These are phyloP conservation scores for Hypsizygus marmoreus DNA, from an alignment of 768 basidiomycete species.

Conservation along the genomic window DNA sequence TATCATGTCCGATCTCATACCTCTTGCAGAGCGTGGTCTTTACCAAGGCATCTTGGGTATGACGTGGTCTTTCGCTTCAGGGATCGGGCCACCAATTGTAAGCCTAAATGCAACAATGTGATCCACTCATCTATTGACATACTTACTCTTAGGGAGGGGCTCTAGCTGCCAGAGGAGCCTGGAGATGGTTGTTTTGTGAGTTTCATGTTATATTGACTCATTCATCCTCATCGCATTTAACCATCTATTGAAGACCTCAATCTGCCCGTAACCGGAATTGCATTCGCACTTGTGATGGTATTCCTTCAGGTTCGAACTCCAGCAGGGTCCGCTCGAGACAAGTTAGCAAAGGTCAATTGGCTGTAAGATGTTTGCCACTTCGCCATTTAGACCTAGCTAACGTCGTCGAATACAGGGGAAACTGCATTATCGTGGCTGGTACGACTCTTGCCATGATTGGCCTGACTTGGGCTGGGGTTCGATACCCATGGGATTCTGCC, in stretches of 20 bases:
- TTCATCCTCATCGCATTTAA: background rate
- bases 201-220: background rate
- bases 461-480: constrained; percentile 50
- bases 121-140: no score
- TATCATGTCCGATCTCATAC: constrained; percentile 47
- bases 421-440: constrained; percentile 38
- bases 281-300: constrained; percentile 25
- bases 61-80: constrained; percentile 39
- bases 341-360: constrained; percentile 44
- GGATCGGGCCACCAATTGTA: constrained; percentile 32
- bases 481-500: constrained; percentile 42
- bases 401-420: constrained; percentile 45
- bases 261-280: constrained; percentile 36
- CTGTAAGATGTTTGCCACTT: constrained; percentile 28
- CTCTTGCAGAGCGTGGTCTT: constrained; percentile 44
- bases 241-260: constrained; percentile 45
- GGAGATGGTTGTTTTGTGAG: constrained; percentile 46
- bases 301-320: constrained; percentile 38
- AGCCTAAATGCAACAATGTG: no score
- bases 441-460: constrained; percentile 38
- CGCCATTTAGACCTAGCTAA: background rate
- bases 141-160: no score
- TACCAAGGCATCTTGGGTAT: constrained; percentile 39
- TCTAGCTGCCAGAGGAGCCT: constrained; percentile 30
- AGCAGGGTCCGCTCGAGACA: constrained; percentile 30